These are phyloP conservation scores for Nelumbo lutea DNA, from an alignment of 164 flowering plant species.

Conservation along the genomic window DNA sequence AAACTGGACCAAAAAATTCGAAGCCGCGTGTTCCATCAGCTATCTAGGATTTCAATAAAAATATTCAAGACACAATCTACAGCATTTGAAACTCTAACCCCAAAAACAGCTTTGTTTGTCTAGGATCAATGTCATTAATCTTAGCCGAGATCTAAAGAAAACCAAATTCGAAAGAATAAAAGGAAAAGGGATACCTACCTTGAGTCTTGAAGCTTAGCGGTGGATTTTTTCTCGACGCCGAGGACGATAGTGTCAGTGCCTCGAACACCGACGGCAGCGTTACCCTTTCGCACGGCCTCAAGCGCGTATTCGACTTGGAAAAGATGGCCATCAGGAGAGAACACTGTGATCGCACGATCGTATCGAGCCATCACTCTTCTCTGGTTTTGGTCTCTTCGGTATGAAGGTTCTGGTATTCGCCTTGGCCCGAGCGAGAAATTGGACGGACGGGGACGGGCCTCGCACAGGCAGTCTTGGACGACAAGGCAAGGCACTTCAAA, in stretches of 20 bases:
- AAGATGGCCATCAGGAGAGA: conserved; percentile 97
- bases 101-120: neutral
- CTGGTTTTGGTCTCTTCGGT: neutral
- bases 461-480: too few relatives aligned
- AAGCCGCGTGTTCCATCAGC: neutral
- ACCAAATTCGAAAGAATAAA: neutral
- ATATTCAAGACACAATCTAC: neutral
- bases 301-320: conserved; percentile 98
- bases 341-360: conserved; percentile 97
- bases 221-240: conserved; percentile 95
- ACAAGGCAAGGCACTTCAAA: neutral
- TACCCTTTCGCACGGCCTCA: conserved; percentile 97
- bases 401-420: neutral
- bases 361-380: conserved; percentile 51
- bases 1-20: too few relatives aligned
- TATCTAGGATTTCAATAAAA: neutral
- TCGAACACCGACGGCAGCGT: conserved; percentile 98
- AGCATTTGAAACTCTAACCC: neutral
- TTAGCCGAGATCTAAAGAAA: neutral
- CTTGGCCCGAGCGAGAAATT: neutral
- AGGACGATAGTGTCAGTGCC: conserved; percentile 88
- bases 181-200: conserved; percentile 36
- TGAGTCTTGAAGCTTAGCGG: conserved; percentile 90
- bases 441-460: neutral
- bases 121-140: too few relatives aligned